Conservation (phyloP, 2,329 filamentous ascomycete species). For the Fusarium cicatricum region DNA sequence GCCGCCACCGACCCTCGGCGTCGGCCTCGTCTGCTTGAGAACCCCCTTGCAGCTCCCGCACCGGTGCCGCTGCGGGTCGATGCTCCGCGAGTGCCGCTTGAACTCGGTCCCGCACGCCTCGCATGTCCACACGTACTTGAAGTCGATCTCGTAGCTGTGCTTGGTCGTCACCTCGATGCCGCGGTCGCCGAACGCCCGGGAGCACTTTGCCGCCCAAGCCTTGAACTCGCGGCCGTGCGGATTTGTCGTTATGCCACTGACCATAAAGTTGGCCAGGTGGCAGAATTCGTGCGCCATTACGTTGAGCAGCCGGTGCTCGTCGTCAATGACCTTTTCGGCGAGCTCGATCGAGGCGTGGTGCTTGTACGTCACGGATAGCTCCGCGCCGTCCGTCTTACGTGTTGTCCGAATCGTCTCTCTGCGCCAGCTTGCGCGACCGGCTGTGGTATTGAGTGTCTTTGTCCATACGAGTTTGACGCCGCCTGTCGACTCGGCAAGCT, state of each 20-base stretch:
- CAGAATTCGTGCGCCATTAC: conserved; percentile 98
- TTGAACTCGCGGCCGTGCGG: conserved; percentile 90
- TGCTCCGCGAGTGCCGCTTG: conserved; percentile 85
- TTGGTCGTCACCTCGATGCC: conserved; percentile 86
- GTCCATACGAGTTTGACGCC: conserved; percentile 78
- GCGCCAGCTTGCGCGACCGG: conserved; percentile 78
- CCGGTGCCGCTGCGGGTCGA: conserved; percentile 74
- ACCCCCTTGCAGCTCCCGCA: conserved; percentile 79
- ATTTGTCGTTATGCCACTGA: conserved; percentile 75
- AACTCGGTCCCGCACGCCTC: conserved; percentile 73
- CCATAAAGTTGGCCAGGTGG: conserved; percentile 91
- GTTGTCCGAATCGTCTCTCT: conserved; percentile 61
- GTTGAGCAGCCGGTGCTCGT: conserved; percentile 80
- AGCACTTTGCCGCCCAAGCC: conserved; percentile 69
- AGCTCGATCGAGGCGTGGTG: conserved; percentile 86
- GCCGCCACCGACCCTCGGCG: conserved; percentile 55
- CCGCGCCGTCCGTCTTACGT: conserved; percentile 37
- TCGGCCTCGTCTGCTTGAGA: conserved; percentile 81
- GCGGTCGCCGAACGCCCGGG: conserved; percentile 62
- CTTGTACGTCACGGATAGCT: conserved; percentile 47
- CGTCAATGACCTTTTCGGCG: conserved; percentile 85
- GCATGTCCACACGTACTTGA: conserved; percentile 91
- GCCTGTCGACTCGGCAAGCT: conserved; percentile 69
- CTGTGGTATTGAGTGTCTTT: conserved; percentile 81
- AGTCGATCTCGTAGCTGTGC: conserved; percentile 89